Percentiles rank a stretch among this genome's conserved stretches.
Evolutionary conservation across 441 rosid genomes (phyloP).

Genomic region (Mallotus japonicus): DNA sequence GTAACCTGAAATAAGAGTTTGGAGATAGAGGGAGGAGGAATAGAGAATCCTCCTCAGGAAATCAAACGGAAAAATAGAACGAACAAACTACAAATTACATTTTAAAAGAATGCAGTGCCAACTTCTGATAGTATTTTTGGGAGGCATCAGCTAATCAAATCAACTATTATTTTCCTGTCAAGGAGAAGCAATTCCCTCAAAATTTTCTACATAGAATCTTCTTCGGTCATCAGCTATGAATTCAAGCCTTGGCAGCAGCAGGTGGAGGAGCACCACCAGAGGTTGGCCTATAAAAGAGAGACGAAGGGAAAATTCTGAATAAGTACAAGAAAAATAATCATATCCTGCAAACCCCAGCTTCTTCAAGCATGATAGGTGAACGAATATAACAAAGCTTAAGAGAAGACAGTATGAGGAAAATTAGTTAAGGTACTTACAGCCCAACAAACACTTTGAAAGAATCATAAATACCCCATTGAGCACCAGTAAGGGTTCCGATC

Average conservation of each 20-base stretch:
- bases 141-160: background rate
- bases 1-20: background rate
- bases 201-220: background rate
- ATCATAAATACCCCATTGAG: constrained; percentile 93
- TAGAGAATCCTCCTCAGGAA: background rate
- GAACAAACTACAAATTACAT: background rate
- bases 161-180: constrained; percentile 14
- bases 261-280: constrained; percentile 63
- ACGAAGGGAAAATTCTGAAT: constrained; percentile 3
- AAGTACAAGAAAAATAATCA: background rate
- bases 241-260: constrained; percentile 38
- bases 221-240: constrained; percentile 9
- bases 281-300: constrained; percentile 53
- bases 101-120: constrained; percentile 16
- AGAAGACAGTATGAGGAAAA: constrained; percentile 1
- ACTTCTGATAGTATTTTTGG: background rate
- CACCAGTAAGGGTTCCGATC: constrained; percentile 98
- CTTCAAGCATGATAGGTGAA: background rate
- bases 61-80: background rate
- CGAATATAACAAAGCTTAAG: too few species aligned
- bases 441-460: constrained; percentile 96
- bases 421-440: constrained; percentile 57
- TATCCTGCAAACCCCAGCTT: background rate
- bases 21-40: background rate
- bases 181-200: background rate